Conservation (phyloP, 1,139 yeast species). For the Blastobotrys petasosporus region DNA sequence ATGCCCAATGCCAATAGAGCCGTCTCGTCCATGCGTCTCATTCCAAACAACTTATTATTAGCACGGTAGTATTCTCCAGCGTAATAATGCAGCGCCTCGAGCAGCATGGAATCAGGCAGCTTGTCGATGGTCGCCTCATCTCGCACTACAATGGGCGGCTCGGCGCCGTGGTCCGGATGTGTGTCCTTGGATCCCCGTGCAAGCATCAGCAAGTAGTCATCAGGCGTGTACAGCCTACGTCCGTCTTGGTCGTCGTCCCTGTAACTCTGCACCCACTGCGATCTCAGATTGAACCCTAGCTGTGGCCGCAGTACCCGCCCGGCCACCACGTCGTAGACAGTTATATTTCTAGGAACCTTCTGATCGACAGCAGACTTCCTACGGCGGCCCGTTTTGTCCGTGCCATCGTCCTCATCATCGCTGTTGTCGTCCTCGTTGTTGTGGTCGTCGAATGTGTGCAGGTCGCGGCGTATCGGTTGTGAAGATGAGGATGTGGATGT, state of each 20-base stretch:
- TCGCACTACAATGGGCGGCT: conserved; percentile 1
- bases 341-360: not conserved
- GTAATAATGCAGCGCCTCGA: conserved; percentile 24
- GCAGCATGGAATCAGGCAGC: conserved; percentile 10
- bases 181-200: too few species aligned
- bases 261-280: not conserved
- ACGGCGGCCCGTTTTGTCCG: too few species aligned
- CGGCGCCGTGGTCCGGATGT: not conserved
- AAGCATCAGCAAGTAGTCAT: conserved; percentile 12
- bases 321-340: conserved; percentile 18
- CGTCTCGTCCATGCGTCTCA: conserved; percentile 27
- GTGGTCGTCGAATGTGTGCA: too few species aligned
- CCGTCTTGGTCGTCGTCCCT: not conserved
- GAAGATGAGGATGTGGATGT: too few species aligned
- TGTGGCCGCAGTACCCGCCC: conserved; percentile 10
- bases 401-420: not conserved
- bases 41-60: conserved; percentile 13
- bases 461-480: too few species aligned
- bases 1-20: conserved; percentile 33
- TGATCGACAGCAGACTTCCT: not conserved
- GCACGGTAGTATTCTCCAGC: conserved; percentile 21
- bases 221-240: conserved; percentile 11
- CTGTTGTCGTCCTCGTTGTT: not conserved
- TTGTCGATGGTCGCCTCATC: not conserved
- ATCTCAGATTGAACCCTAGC: not conserved